These are phyloP conservation scores for Rhinocladiella similis DNA, from an alignment of 2,329 filamentous ascomycete genomes.

Conservation along the genomic window DNA sequence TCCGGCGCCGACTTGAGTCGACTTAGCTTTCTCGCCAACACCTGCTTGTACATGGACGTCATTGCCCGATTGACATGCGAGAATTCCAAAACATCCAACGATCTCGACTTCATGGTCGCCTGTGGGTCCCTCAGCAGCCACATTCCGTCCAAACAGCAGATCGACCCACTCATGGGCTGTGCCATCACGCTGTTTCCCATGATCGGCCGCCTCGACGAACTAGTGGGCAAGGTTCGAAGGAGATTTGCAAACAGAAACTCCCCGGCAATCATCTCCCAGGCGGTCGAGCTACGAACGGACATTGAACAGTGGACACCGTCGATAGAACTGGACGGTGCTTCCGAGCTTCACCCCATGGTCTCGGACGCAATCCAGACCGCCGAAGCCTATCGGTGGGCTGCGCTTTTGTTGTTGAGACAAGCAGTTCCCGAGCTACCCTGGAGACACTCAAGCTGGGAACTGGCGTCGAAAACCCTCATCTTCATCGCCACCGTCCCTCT, in stretches of 20 bases:
- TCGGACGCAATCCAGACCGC: constrained; percentile 65
- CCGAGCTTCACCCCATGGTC: constrained; percentile 61
- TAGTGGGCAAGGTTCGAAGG: constrained; percentile 62
- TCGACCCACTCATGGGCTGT: constrained; percentile 70
- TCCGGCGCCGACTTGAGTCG: constrained; percentile 2
- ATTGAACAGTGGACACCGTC: constrained; percentile 62
- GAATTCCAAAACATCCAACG: constrained; percentile 56
- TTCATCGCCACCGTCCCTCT: constrained; percentile 64
- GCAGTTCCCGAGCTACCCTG: constrained; percentile 68
- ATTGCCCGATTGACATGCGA: constrained; percentile 66
- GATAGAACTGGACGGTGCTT: constrained; percentile 55
- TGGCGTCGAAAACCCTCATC: constrained; percentile 62
- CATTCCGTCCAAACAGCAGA: constrained; percentile 40
- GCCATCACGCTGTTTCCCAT: constrained; percentile 67
- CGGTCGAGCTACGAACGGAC: constrained; percentile 59
- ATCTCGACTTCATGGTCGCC: constrained; percentile 50
- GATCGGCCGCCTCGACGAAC: constrained; percentile 64
- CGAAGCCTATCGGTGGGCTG: constrained; percentile 66
- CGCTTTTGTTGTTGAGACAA: constrained; percentile 65
- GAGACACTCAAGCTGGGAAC: constrained; percentile 50
- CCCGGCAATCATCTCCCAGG: constrained; percentile 60
- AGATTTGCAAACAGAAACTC: constrained; percentile 47
- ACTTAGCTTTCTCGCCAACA: constrained; percentile 65
- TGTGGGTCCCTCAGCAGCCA: constrained; percentile 28
- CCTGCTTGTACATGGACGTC: constrained; percentile 72